Percentiles rank a stretch among this genome's conserved stretches.
phyloP scores from a whole-genome alignment of 2,329 filamentous ascomycete genomes.

The Fusarium incarnatum region DNA sequence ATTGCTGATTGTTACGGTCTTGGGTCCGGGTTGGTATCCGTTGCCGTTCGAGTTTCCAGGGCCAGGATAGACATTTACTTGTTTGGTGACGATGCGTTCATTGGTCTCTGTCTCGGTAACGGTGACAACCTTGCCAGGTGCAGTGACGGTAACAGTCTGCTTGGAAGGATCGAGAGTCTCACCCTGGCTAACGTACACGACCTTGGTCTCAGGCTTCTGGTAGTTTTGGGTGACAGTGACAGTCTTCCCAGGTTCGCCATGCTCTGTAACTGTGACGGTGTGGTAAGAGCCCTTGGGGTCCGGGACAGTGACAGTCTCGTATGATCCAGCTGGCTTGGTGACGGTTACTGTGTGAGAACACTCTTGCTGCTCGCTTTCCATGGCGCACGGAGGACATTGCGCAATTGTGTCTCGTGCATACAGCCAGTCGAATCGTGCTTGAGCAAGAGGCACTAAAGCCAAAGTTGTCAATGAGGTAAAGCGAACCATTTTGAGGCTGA shows the following conservation, averaged over 20 bases:
- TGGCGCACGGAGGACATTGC: slow-evolving; percentile 49
- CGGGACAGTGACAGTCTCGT: slow-evolving; percentile 36
- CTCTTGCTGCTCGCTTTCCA: slow-evolving; percentile 23
- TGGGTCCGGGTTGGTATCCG: slow-evolving; percentile 18
- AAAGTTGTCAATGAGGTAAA: slow-evolving; percentile 44
- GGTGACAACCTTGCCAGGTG: slow-evolving; percentile 42
- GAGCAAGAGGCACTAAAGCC: slow-evolving; percentile 43
- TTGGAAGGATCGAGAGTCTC: slow-evolving; percentile 27
- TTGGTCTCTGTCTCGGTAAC: slow-evolving; percentile 38
- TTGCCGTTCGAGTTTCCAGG: slow-evolving; percentile 13
- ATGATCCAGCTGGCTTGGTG: slow-evolving; percentile 34
- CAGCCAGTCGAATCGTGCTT: slow-evolving; percentile 44
- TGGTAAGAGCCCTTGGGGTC: slow-evolving; percentile 25
- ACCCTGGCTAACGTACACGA: slow-evolving; percentile 41
- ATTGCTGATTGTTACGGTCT: slow-evolving; percentile 29
- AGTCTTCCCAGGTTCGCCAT: slow-evolving; percentile 21
- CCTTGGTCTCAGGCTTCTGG: slow-evolving; percentile 26
- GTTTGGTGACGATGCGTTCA: slow-evolving; percentile 41
- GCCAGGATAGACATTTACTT: slow-evolving; percentile 32
- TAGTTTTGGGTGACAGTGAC: slow-evolving; percentile 34
- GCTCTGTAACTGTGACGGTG: slow-evolving; percentile 37
- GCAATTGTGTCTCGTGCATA: slow-evolving; percentile 33
- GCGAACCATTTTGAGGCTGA: slow-evolving; percentile 42
- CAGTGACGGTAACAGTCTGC: slow-evolving; percentile 47
- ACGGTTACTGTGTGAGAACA: slow-evolving; percentile 44